Conservation (phyloP, 1,284 basidiomycete genomes). For the Paramarasmius palmivorus region DNA sequence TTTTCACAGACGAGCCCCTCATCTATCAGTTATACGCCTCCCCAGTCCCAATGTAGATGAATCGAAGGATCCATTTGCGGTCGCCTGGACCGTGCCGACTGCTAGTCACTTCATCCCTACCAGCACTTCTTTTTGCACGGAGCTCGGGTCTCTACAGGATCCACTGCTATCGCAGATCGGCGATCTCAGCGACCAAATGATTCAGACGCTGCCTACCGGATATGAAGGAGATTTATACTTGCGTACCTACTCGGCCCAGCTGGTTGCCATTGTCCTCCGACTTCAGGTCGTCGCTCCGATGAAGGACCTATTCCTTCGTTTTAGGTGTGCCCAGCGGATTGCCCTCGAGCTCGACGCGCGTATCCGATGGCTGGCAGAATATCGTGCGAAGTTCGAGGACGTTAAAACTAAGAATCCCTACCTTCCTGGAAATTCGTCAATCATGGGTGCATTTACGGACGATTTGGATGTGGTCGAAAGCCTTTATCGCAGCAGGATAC, state of each 20-base stretch:
- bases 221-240: background rate
- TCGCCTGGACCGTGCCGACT: background rate
- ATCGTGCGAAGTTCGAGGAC: background rate
- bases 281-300: background rate
- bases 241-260: background rate
- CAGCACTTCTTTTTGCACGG: background rate
- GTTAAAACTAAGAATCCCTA: background rate
- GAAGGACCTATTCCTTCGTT: background rate
- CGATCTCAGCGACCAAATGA: background rate
- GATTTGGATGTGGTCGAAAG: conserved; percentile 1
- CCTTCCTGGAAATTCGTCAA: background rate
- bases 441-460: conserved; percentile 4
- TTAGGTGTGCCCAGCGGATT: background rate
- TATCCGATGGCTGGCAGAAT: background rate
- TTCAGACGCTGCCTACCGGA: background rate
- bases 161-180: background rate
- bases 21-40: background rate
- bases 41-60: background rate
- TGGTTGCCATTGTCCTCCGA: background rate
- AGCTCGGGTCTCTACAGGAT: background rate
- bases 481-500: background rate
- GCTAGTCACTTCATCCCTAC: background rate
- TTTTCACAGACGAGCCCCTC: background rate
- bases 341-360: background rate
- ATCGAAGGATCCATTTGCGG: background rate